Evolutionary conservation across 2,329 filamentous ascomycete species (phyloP), one percentile per base, ranked within the genome.

Genomic region (Trichoderma harzianum): DNA sequence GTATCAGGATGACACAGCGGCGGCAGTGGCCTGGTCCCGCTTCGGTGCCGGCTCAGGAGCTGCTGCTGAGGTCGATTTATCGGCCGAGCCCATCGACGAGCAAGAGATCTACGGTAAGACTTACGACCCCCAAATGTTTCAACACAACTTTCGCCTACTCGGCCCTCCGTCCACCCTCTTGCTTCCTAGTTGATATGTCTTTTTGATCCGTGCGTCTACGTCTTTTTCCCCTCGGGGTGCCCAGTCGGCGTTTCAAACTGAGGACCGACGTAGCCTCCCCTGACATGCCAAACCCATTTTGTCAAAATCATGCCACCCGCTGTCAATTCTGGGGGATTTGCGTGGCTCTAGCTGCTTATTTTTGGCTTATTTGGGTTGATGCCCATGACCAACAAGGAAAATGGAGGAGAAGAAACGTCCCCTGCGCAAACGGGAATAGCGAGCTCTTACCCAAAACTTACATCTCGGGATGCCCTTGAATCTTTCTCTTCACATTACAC

Each of bases 51-150:
- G 80, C 58, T 83, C 88, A 67, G 68, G 71, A 60, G 65, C 32
- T 36, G 21, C 36, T 28, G 70, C 21, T 62, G 84, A 81, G 62
- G 84, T 89, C 65, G 88, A 90, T 72, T 88, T 91, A 72, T 86
- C 89, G 63, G 84, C 85, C 1, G 95, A 98, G 77, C 92, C 93
- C 71, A 97, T 99, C 76, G 96, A 99, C 79, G 93, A 97, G 81
- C 96, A 98, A 81, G 96, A 99, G 82, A 95, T 99, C 55, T 99
- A 95, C 80, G 94, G 94, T 96, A 84, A 74, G 84, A 72, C 60
- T 16, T 24, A 26, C 28, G 39, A 11, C 21, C 30, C 43, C 57
- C 30, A 51, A 28, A 39, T 36, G 18, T 24, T 12, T 61, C 36
- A 18, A 12, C 24, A 24, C 24, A 64, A 21, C 55, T 51, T 66